These are phyloP conservation scores for Fusarium bulbicola DNA, from an alignment of 2,329 filamentous ascomycete genomes.

Conservation along the genomic window DNA sequence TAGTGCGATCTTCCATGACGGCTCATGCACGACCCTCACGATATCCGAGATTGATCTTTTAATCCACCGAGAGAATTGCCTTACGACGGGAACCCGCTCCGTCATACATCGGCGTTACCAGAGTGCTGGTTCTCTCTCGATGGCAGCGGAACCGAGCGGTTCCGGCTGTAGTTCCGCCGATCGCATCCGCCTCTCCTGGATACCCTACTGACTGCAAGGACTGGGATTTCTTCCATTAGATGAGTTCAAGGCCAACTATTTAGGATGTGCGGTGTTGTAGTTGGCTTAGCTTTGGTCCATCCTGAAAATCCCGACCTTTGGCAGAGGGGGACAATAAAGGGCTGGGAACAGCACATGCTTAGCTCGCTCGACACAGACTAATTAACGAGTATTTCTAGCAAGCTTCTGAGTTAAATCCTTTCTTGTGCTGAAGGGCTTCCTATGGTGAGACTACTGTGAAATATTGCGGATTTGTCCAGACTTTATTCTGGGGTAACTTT, in stretches of 20 bases:
- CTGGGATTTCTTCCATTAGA: accelerated
- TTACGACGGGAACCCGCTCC: background rate
- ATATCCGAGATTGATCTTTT: background rate
- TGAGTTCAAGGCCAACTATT: accelerated
- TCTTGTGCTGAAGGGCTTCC: accelerated
- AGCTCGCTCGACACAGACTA: background rate
- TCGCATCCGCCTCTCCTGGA: background rate
- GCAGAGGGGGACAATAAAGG: background rate
- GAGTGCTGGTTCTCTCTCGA: background rate
- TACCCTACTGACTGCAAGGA: too few relatives aligned
- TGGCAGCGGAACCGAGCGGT: background rate
- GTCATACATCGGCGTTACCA: background rate
- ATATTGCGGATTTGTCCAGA: background rate
- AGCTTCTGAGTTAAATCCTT: too few relatives aligned
- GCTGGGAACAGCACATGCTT: background rate
- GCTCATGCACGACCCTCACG: background rate
- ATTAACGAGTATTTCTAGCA: too few relatives aligned
- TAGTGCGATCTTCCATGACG: background rate
- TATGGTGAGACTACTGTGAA: too few relatives aligned
- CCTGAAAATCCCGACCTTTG: too few relatives aligned
- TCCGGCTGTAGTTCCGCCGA: background rate
- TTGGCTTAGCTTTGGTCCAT: too few relatives aligned
- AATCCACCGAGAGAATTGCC: background rate
- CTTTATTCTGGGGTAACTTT: background rate
- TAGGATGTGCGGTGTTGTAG: accelerated